Conservation (phyloP, 495 filamentous ascomycete species). For the Xylaria grammica region DNA sequence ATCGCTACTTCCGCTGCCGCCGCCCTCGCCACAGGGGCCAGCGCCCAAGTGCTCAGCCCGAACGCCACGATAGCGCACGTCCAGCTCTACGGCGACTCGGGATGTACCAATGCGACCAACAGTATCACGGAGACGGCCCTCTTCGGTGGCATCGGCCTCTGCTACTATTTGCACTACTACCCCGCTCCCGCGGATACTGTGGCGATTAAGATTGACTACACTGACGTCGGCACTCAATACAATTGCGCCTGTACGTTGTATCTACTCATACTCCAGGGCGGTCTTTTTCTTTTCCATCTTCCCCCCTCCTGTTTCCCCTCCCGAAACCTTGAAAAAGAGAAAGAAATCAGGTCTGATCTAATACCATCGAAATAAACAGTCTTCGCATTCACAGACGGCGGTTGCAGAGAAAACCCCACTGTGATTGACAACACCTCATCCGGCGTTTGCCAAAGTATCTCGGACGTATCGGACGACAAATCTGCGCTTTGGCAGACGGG, state of each 20-base stretch:
- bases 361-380: constrained; percentile 15
- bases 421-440: neutral
- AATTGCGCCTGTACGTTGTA: constrained; percentile 16
- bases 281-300: constrained; percentile 7
- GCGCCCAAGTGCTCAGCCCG: constrained; percentile 6
- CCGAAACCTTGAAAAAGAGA: neutral
- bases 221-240: constrained; percentile 7
- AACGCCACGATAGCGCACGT: constrained; percentile 12
- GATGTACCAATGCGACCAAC: constrained; percentile 19
- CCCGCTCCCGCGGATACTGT: constrained; percentile 10
- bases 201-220: constrained; percentile 19
- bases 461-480: constrained; percentile 7
- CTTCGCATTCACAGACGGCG: constrained; percentile 13
- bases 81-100: constrained; percentile 15
- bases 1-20: constrained; percentile 15
- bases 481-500: constrained; percentile 11
- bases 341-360: constrained; percentile 15
- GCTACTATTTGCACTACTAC: constrained; percentile 17
- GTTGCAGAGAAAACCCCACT: constrained; percentile 19
- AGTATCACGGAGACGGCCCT: constrained; percentile 8
- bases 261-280: neutral
- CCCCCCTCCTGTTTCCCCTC: neutral
- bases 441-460: constrained; percentile 14
- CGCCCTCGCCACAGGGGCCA: constrained; percentile 13
- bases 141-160: constrained; percentile 19